phyloP scores from a whole-genome alignment of 2,329 filamentous ascomycete genomes.

The Neospermospora avenae region DNA sequence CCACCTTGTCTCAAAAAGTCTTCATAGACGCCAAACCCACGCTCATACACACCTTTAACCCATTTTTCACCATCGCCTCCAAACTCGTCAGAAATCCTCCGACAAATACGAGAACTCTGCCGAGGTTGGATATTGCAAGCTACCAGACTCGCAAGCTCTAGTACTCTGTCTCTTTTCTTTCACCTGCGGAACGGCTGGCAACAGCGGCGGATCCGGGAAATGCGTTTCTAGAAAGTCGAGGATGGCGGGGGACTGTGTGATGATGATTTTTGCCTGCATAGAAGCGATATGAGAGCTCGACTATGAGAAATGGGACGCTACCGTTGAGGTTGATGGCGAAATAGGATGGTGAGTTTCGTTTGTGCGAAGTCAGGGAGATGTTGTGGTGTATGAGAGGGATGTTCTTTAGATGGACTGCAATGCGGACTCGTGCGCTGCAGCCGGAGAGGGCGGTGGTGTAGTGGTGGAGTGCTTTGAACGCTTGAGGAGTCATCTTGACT shows the following conservation, averaged over 20 bases:
- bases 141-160: constrained; percentile 14
- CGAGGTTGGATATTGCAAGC: constrained; percentile 18
- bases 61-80: constrained; percentile 10
- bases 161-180: constrained; percentile 3
- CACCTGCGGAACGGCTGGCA: not conserved
- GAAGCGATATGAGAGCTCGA: not conserved
- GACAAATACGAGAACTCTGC: constrained; percentile 8
- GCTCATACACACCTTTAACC: constrained; percentile 14
- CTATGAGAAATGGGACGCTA: constrained; percentile 9
- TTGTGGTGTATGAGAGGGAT: constrained; percentile 14
- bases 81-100: constrained; percentile 10
- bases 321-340: constrained; percentile 17
- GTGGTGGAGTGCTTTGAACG: constrained; percentile 12
- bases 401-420: constrained; percentile 11
- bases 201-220: constrained; percentile 11
- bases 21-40: constrained; percentile 15
- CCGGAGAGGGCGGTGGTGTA: constrained; percentile 14
- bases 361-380: not conserved
- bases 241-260: constrained; percentile 18
- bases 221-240: constrained; percentile 17
- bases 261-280: not conserved
- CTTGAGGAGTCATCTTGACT: not conserved
- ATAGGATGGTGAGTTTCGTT: constrained; percentile 9
- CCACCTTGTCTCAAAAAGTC: constrained; percentile 4
- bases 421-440: constrained; percentile 16